Percentiles rank a stretch among this genome's conserved stretches.
Conservation (phyloP, 176 grass and related monocot species). For the sorghum (Sorghum bicolor) region Sorghum_bicolor_NCBIv3 NC_012870.2:65201501-65202000, state of each 20-base stretch:
- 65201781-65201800: neutral
- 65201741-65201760: slow-evolving; percentile 21
- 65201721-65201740: slow-evolving; percentile 93
- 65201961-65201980: neutral
- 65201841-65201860: neutral
- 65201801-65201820: neutral
- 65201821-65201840: slow-evolving; percentile 5
- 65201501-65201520: neutral
- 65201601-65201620: neutral
- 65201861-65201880: neutral
- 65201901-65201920: neutral
- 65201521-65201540: neutral
- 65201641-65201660: slow-evolving; percentile 90
- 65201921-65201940: neutral
- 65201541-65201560: neutral
- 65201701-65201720: slow-evolving; percentile 65
- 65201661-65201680: slow-evolving; percentile 70
- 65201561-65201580: neutral
- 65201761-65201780: slow-evolving; percentile 5
- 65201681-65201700: slow-evolving; percentile 85
- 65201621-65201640: slow-evolving; percentile 14
- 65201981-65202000: neutral
- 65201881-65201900: neutral
- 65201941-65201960: neutral
- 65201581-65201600: neutral